A percentile compares a stretch with the other conserved stretches of the same genome.
phyloP scores from a whole-genome alignment of 2,329 filamentous ascomycete species.

The Didymella pinodella region DNA sequence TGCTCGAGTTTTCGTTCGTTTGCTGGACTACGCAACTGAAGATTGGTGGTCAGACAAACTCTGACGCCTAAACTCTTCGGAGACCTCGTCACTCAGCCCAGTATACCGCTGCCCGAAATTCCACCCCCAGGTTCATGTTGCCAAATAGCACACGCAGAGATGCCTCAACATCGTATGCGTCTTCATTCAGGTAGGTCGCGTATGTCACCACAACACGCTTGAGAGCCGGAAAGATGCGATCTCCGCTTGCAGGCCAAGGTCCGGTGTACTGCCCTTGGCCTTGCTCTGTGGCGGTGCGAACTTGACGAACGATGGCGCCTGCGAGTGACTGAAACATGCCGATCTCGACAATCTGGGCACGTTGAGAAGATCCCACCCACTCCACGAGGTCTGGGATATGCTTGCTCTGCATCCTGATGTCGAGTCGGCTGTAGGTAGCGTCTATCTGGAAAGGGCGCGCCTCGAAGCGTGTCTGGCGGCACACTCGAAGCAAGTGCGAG shows the following conservation, averaged over 20 bases:
- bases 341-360: background rate
- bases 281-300: background rate
- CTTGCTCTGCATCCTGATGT: conserved; percentile 1
- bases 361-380: background rate
- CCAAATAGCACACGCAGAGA: conserved; percentile 2
- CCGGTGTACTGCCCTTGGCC: background rate
- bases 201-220: conserved; percentile 1
- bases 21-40: too few species aligned
- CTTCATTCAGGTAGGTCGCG: background rate
- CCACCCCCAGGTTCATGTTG: background rate
- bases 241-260: background rate
- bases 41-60: too few species aligned
- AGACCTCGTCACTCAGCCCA: background rate
- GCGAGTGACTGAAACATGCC: conserved; percentile 9
- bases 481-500: background rate
- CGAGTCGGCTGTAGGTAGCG: background rate
- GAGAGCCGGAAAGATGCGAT: background rate
- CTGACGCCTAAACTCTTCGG: too few species aligned
- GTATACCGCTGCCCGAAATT: conserved; percentile 1
- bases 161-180: background rate
- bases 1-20: too few species aligned
- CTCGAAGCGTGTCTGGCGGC: conserved; percentile 3
- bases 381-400: background rate
- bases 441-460: background rate
- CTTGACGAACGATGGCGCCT: background rate